Conservation (phyloP, 2,329 filamentous ascomycete species). For the Colletotrichum nymphaeae region DNA sequence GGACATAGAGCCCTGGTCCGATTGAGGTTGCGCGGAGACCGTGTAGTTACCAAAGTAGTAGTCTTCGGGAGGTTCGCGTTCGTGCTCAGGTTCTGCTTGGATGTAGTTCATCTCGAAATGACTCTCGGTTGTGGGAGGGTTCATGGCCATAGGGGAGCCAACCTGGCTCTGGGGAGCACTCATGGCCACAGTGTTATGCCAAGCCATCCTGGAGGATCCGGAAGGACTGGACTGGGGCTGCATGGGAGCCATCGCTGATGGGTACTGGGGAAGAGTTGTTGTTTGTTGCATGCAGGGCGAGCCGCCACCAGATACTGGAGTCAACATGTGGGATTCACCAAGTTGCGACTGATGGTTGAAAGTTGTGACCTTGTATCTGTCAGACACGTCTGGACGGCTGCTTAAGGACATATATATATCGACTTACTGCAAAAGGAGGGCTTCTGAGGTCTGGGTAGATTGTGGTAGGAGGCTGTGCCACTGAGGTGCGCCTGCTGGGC, state of each 20-base stretch:
- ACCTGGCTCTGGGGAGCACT: conserved; percentile 54
- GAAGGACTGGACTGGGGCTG: conserved; percentile 61
- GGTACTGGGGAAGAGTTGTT: conserved; percentile 54
- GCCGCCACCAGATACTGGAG: conserved; percentile 61
- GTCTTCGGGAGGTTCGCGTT: conserved; percentile 48
- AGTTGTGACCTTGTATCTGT: conserved; percentile 42
- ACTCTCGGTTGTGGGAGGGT: conserved; percentile 49
- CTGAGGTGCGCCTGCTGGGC: conserved; percentile 24
- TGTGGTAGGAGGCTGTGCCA: conserved; percentile 6
- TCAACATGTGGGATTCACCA: conserved; percentile 59
- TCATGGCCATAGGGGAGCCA: conserved; percentile 58
- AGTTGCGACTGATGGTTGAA: conserved; percentile 43
- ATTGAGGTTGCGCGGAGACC: conserved; percentile 41
- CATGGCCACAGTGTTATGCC: conserved; percentile 54
- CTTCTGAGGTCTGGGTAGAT: conserved; percentile 25
- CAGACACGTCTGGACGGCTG: background rate
- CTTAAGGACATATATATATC: background rate
- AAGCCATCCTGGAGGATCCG: conserved; percentile 60
- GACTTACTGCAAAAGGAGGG: conserved; percentile 47
- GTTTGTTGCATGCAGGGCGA: conserved; percentile 61
- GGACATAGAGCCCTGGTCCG: conserved; percentile 29
- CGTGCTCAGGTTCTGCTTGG: conserved; percentile 48
- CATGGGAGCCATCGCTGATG: conserved; percentile 47
- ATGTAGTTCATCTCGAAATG: conserved; percentile 52
- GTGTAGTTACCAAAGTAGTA: conserved; percentile 50